Evolutionary conservation across 75 land plant genomes (phyloP), one percentile per base, ranked within the genome.

Genomic region (Azolla pinnata): DNA sequence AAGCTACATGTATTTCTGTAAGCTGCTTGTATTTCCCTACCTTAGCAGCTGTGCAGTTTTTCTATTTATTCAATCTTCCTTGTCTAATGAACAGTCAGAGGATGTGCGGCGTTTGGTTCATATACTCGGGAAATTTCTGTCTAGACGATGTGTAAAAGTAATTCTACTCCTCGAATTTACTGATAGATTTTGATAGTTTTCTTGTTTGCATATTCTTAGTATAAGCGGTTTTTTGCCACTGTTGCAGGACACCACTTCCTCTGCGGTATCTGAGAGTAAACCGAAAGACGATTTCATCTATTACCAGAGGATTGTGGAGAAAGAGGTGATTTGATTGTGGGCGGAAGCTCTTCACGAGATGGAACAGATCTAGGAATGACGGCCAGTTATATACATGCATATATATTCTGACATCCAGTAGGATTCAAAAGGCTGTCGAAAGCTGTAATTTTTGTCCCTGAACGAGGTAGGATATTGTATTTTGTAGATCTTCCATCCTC

Each of bases 91-190:
- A 26, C 98, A 95, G 99, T 83, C 88, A 14, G 97, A 95, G 35
- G 99, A 86, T 75, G 31, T 95, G 71, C 81, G 97, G 58, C 65
- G 74, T 63, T 74, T 95, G 23, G 34, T 95, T 44, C 96, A 90
- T 63, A 74, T 55, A 54, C 60, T 95, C 67, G 91, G 97, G 47
- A 89, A 82, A 50, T 88, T 72, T 56, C 83, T 79, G 9, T 73
- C 96, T 0, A 75, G 81, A 56, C 64, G 82, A 54, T 84, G 91
- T 68, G 91, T 95, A 45, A 95, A 89, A 83, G 98, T 91, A 38
- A 12, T 3, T 25, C 26, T 29, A 1, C 24, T 23, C 31, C 46
- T 0, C 32, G 21, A 23, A 1, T 54, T 2, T 54, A 2, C 12
- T 63, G 17, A 18, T 26, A 63, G 5, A 2, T 16, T 19, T 27